Evolutionary conservation across 352 stramenopile species (phyloP), one percentile per base, ranked within the genome.

Genomic region (Globisporangium alternatum): DNA sequence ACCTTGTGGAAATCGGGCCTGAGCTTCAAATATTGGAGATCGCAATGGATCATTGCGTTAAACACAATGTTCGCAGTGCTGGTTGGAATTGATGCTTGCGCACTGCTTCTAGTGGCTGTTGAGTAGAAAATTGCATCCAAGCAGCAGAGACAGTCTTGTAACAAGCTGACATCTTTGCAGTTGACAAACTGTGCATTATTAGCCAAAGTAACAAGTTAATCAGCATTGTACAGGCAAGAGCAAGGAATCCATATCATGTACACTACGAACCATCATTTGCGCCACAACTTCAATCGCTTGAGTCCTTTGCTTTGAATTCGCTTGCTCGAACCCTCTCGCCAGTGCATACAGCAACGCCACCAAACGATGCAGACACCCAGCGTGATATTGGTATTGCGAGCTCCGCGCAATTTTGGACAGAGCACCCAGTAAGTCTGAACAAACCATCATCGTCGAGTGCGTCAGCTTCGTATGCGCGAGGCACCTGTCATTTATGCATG

Each of bases 211-310:
- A 22, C 28, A 12, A 31, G 28, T 41, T 22, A 41, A 28, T 41
- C 10, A 12, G 15, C 12, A 15, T 41, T 41, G 35, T 41, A 15
- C 10, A 15, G 41, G 5, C 5, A 21, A 47, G n/a, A 15, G n/a
- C 13, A 17, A 47, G 41, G 5, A 1, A 22, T 15, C 15, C 35
- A 19, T 41, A 9, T 13, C 35, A 41, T 41, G 10, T 41, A 3
- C 35, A 9, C 35, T 17, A 45, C 48, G 7, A 35, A 77, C 70
- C 70, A 75, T 75, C 48, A 67, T 62, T 60, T 77, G 71, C 21
- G 62, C 61, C 17, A 55, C 64, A 37, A 62, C 60, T 13, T 64
- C 58, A 56, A 77, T 53, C 33, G 62, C 51, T 44, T 67, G 56
- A 33, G 35, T 60, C 33, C 55, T 68, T n/a, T 67, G 48, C 37